Evolutionary conservation across 257 asterid genomes (phyloP), one percentile per base, ranked within the genome.

Genomic region (Rubia yunnanensis): DNA sequence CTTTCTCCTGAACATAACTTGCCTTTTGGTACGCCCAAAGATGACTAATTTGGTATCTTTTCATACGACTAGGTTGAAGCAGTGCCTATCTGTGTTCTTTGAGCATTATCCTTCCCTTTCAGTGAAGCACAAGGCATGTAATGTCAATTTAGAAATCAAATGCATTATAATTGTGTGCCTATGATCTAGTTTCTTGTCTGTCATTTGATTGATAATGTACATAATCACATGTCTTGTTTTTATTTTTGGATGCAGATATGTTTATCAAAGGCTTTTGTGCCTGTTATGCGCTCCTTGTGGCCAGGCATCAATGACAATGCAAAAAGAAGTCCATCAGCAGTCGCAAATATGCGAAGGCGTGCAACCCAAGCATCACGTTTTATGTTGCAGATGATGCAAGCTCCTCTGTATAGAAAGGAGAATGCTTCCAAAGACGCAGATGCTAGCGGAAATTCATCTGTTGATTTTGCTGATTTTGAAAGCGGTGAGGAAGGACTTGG

Each of bases 361-460:
- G 95, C 97, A 67, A 85, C 79, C 67, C 96, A 86, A 82, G 99
- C 97, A 65, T 89, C 99, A 54, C 95, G 82, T 6, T 92, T 87
- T 76, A 84, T 92, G 96, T 72, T 92, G 85, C 97, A 92, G 84
- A 89, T 92, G 97, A 84, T 92, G 88, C 90, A 86, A 82, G 83
- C 76, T 82, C 94, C 97, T 7, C 52, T 89, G 23, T 77, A 85
- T 61, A 72, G 65, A 28, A 82, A 85, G 55, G 92, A 78, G 36
- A 67, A 77, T 52, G 63, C 72, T 26, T 63, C 77, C 22, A 41
- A 50, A 56, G 78, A 72, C 30, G 80, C 73, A 72, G 76, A 65
- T 75, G 75, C 38, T 32, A 53, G 30, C 65, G 84, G 61, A 31
- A 72, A 63, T 54, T 76, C 77, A 57, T 57, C 72, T 36, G 79